These are phyloP conservation scores for Zychaea mexicana DNA, from an alignment of 371 early-diverging fungal species.

Conservation along the genomic window DNA sequence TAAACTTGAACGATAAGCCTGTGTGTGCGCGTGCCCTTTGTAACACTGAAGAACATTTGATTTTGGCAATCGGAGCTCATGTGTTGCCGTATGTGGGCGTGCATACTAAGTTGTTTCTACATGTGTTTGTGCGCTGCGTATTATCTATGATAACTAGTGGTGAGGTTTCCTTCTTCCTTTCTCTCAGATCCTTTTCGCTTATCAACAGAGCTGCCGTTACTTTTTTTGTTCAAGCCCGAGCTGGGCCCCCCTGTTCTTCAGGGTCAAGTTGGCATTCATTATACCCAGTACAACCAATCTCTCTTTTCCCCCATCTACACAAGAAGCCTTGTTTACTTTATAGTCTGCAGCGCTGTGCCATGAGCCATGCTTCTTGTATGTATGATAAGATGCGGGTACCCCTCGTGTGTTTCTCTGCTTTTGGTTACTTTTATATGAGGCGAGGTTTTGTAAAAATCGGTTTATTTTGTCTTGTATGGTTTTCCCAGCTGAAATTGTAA, in stretches of 20 bases:
- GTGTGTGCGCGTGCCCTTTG: conserved; percentile 5
- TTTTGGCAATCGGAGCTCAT: conserved; percentile 3
- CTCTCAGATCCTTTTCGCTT: background rate
- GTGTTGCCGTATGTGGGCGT: background rate
- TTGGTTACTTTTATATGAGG: background rate
- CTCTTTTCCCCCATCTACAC: too few relatives aligned
- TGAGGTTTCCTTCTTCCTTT: background rate
- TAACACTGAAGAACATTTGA: background rate
- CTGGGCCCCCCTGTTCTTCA: background rate
- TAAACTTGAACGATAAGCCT: background rate
- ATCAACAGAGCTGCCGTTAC: background rate
- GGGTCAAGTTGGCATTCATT: background rate
- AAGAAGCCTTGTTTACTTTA: too few relatives aligned
- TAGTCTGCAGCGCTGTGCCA: background rate
- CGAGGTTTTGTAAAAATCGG: background rate
- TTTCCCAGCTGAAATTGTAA: too few relatives aligned
- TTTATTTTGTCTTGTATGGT: too few relatives aligned
- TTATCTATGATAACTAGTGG: too few relatives aligned
- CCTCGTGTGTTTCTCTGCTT: background rate
- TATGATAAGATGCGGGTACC: background rate
- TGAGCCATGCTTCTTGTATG: background rate
- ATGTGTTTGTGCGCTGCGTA: too few relatives aligned
- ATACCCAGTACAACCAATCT: background rate
- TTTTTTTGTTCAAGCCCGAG: background rate
- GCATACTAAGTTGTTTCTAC: background rate